These are phyloP conservation scores for Aquilaria agallochum DNA, from an alignment of 441 rosid species.

Conservation along the genomic window DNA sequence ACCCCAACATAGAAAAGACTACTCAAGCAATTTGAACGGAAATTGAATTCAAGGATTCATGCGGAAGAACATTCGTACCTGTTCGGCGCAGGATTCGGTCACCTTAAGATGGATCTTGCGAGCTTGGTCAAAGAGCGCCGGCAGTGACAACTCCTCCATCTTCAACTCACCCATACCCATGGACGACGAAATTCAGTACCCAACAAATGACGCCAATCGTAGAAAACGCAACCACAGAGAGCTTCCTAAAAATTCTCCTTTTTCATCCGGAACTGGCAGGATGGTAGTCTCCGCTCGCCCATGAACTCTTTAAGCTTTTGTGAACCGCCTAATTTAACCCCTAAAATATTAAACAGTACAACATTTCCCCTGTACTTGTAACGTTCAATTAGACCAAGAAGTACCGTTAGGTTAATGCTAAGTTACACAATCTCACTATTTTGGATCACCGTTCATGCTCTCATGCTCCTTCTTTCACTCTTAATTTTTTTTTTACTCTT, in stretches of 20 bases:
- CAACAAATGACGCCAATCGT: background rate
- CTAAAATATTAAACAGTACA: no score
- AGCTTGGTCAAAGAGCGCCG: conserved; percentile 71
- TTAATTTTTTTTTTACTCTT: no score
- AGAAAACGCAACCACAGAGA: conserved; percentile 3
- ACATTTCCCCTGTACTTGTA: no score
- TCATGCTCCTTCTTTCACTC: no score
- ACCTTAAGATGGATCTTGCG: conserved; percentile 62
- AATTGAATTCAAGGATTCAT: background rate
- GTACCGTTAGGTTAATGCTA: no score
- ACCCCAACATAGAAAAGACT: conserved; percentile 11
- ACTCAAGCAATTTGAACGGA: background rate
- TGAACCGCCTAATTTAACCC: no score
- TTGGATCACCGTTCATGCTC: no score
- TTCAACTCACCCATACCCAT: conserved; percentile 26
- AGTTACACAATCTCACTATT: no score
- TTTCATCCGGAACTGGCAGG: conserved; percentile 3
- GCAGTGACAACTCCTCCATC: conserved; percentile 65
- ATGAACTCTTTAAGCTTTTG: no score
- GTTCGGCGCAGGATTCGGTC: conserved; percentile 57
- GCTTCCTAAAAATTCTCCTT: background rate
- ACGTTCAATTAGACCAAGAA: no score
- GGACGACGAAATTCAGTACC: background rate
- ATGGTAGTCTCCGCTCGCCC: no score
- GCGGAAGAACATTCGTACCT: conserved; percentile 29